Evolutionary conservation across 2,329 filamentous ascomycete species (phyloP), one percentile per base, ranked within the genome.

Genomic region (Verticillium alfalfae): DNA sequence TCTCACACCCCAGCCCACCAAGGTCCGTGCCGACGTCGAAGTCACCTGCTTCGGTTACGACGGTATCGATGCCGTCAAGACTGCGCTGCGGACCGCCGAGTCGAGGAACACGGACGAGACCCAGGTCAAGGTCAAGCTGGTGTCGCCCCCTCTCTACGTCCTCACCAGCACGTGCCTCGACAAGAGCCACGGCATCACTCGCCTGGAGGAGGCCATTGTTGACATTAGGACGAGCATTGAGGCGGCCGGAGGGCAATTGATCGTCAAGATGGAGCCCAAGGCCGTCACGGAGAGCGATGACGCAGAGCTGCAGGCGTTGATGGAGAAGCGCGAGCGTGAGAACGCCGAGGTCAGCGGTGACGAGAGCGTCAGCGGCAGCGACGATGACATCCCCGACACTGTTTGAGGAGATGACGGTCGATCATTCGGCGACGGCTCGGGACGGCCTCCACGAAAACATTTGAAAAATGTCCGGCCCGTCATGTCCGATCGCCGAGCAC

Each of bases 231-330:
- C 81, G 72, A 93, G 84, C 76, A 99, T 99, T 73, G 86, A 88
- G 73, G 82, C 78, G 56, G 85, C 90, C 1, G 91, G 91, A 60
- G 95, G 95, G 64, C 88, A 87, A 72, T 90, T 94, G 72, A 85
- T 89, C 54, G 90, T 97, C 70, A 97, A 96, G 87, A 99, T 99
- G 95, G 93, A 95, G 71, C 95, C 95, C 68, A 98, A 98, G 88
- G 95, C 96, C 5, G 95, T 99, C 65, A 99, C 95, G 1, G 96
- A 98, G 84, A 96, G 93, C 76, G 96, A 99, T 71, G 95, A 99
- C 73, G 95, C 94, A 34, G 93, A 97, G 78, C 83, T 99, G 67
- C 93, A 97, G 77, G 95, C 94, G 59, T 85, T 99, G 67, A 99
- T 99, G 95, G 95, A 98, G 84, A 97, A 98, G 88, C 89, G 91